Base-by-base conservation (phyloP, 257 asterid species). In the Orobanche coerulescens region DNA sequence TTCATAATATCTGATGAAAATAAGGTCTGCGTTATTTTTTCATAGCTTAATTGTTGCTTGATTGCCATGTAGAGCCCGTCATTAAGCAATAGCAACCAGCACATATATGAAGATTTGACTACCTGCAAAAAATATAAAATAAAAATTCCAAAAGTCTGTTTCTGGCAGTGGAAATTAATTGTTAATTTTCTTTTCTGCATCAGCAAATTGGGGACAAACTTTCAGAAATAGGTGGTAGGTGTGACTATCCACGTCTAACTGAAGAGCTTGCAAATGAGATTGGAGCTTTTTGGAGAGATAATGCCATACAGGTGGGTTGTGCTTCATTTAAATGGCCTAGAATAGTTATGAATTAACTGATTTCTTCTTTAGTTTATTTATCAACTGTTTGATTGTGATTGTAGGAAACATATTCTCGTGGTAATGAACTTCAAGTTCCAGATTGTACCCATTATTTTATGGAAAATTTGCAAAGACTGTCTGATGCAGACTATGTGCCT, bases 391-490 rank as follows among this genome's bases (percentile, higher is more conserved):
- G 67, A 71, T 31, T 58, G 64, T 78, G 51, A 65, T 68, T 78
- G 64, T 73, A 93, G 99, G 96, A 83, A 79, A 81, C 96, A 19
- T 82, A 75, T 71, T 66, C 73, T 40, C 95, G 90, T 65, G 90
- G 99, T 24, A 85, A 82, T 72, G 96, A 86, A 74, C 90, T 93
- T 74, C 97, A 93, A 67, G 90, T 93, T 76, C 99, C 99, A 19
- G 99, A 86, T 66, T 89, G 99, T 69, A 85, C 96, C 54, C 79
- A 75, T 63, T 93, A 84, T 73, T 89, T 89, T 73, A 93, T 93
- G 97, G 96, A 89, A 76, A 93, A 84, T 68, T 77, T 93, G 76
- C 78, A 76, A 39, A 84, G 97, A 75, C 59, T 93, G 54, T 83
- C 95, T 55, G 95, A 89, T 63, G 52, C 69, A 37, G 78, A 80